Evolutionary conservation across 441 rosid genomes (phyloP).

Genomic region (Bocquillonia castaneifolia): DNA sequence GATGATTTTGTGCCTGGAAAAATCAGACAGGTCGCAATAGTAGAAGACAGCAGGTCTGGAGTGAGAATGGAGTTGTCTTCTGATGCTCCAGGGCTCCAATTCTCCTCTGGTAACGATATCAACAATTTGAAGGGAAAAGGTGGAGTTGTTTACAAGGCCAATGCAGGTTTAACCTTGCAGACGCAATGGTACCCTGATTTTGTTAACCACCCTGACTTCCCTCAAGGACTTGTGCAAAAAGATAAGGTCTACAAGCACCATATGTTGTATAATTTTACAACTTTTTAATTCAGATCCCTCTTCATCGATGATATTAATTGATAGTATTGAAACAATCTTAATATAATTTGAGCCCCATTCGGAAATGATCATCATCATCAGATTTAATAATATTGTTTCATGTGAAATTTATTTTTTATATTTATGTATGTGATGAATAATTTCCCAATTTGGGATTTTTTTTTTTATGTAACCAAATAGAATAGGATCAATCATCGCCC

Average conservation of each 20-base stretch:
- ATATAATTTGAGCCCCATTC: not conserved
- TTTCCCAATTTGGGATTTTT: not conserved
- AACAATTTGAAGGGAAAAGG: conserved; percentile 51
- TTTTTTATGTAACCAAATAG: no score
- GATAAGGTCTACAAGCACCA: conserved; percentile 46
- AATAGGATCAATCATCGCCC: no score
- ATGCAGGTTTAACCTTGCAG: conserved; percentile 68
- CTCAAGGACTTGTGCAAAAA: conserved; percentile 51
- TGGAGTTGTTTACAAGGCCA: conserved; percentile 50
- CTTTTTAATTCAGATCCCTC: not conserved
- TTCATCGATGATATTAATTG: not conserved
- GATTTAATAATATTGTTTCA: not conserved
- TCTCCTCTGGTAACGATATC: conserved; percentile 52
- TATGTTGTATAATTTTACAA: conserved; percentile 48
- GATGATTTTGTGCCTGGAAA: conserved; percentile 24
- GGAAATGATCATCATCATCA: not conserved
- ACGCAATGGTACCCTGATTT: conserved; percentile 78
- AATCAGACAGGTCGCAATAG: conserved; percentile 44
- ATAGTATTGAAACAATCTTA: not conserved
- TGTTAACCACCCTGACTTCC: conserved; percentile 59
- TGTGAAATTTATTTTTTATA: not conserved
- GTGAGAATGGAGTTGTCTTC: conserved; percentile 54
- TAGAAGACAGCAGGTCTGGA: conserved; percentile 48
- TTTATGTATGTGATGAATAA: not conserved
- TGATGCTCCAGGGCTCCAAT: conserved; percentile 73